Evolutionary conservation across 768 basidiomycete species (phyloP).

Genomic region (Termitomyces sp.): DNA sequence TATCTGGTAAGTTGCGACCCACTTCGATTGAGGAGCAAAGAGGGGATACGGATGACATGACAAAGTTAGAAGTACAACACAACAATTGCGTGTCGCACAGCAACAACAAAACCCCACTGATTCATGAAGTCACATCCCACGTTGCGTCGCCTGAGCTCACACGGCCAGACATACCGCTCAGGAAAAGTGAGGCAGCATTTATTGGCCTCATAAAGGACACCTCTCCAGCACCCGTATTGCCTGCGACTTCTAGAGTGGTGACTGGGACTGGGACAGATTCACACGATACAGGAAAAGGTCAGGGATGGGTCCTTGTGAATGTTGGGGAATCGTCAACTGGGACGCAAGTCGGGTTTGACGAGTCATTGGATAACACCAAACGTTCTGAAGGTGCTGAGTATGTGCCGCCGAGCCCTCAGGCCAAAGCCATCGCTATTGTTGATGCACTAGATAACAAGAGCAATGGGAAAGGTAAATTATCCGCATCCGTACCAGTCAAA

Average conservation of each 20-base stretch:
- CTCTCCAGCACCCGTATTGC: constrained; percentile 14
- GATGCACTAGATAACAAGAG: constrained; percentile 51
- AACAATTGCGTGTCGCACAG: constrained; percentile 21
- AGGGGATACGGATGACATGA: constrained; percentile 16
- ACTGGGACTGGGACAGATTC: neutral
- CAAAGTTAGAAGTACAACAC: neutral
- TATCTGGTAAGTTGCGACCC: constrained; percentile 54
- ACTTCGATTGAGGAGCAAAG: constrained; percentile 47
- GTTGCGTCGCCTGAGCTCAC: constrained; percentile 52
- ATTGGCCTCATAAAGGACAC: constrained; percentile 43
- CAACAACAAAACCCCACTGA: constrained; percentile 25
- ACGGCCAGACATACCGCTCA: constrained; percentile 33
- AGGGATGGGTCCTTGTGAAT: constrained; percentile 66
- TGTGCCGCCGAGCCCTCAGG: constrained; percentile 25
- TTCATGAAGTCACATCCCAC: constrained; percentile 48
- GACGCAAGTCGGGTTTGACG: constrained; percentile 1
- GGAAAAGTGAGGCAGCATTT: constrained; percentile 63
- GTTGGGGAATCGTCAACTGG: constrained; percentile 36
- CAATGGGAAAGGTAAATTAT: constrained; percentile 24
- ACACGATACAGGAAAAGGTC: constrained; percentile 27
- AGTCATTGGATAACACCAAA: neutral
- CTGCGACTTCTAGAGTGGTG: neutral
- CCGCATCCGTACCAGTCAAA: constrained; percentile 5
- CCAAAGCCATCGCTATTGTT: constrained; percentile 59
- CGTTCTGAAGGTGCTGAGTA: neutral